phyloP scores from a whole-genome alignment of 2,329 filamentous ascomycete species.

The Rachicladosporium sp. region DNA sequence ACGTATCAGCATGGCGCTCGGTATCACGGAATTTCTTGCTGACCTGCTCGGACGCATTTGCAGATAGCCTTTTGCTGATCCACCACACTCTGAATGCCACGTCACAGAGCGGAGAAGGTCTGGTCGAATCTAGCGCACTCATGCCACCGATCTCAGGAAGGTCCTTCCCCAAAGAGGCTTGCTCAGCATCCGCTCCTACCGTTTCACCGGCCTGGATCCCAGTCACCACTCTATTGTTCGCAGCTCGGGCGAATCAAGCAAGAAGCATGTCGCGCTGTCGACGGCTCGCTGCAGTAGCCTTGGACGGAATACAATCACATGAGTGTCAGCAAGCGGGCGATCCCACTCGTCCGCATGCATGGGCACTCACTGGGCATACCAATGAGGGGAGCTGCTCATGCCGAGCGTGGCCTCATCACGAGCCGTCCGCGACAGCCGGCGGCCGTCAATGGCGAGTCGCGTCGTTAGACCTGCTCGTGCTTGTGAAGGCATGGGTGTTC shows the following conservation, averaged over 20 bases:
- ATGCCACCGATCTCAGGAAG: slow-evolving; percentile 15
- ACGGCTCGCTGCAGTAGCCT: slow-evolving; percentile 29
- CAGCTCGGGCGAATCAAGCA: no score
- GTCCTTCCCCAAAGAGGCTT: slow-evolving; percentile 21
- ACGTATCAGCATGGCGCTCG: neutral
- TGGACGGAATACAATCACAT: slow-evolving; percentile 25
- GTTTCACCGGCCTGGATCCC: slow-evolving; percentile 11
- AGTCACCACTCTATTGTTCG: neutral
- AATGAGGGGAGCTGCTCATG: slow-evolving; percentile 4
- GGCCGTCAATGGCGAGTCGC: no score
- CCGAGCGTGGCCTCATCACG: slow-evolving; percentile 6
- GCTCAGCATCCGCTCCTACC: slow-evolving; percentile 25
- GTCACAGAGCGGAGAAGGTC: slow-evolving; percentile 41
- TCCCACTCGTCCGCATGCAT: slow-evolving; percentile 15
- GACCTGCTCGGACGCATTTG: slow-evolving; percentile 3
- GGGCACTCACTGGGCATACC: slow-evolving; percentile 3
- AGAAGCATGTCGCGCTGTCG: slow-evolving; percentile 28
- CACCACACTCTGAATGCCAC: slow-evolving; percentile 36
- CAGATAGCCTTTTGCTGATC: slow-evolving; percentile 11
- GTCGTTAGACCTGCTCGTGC: no score
- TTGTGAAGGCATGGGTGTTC: no score
- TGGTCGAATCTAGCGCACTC: slow-evolving; percentile 35
- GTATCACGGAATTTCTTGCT: neutral
- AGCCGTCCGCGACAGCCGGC: no score
- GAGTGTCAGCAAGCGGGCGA: slow-evolving; percentile 25